A percentile compares a stretch with the other conserved stretches of the same genome.
phyloP scores from a whole-genome alignment of 2,329 filamentous ascomycete species.

The Fusarium buxicola region DNA sequence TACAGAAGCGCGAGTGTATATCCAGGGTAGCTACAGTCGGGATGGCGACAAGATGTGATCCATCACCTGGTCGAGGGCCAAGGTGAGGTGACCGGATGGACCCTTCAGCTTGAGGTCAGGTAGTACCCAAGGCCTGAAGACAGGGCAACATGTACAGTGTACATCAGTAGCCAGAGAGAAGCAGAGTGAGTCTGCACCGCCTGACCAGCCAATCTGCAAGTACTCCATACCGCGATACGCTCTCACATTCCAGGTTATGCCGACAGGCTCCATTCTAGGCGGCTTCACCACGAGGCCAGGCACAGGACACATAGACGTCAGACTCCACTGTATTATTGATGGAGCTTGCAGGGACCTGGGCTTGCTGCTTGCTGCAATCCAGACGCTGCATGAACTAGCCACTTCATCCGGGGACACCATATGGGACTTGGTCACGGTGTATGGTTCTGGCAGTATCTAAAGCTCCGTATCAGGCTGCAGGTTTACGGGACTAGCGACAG shows the following conservation, averaged over 20 bases:
- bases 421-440: slow-evolving; percentile 1
- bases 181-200: not conserved
- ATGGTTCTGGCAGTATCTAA: slow-evolving; percentile 1
- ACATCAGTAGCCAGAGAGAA: slow-evolving; percentile 22
- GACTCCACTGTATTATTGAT: slow-evolving; percentile 23
- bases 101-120: slow-evolving; percentile 21
- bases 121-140: not conserved
- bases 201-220: not conserved
- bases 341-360: slow-evolving; percentile 24
- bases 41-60: slow-evolving; percentile 27
- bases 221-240: not conserved
- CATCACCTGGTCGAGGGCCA: slow-evolving; percentile 19
- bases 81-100: slow-evolving; percentile 27
- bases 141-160: slow-evolving; percentile 19
- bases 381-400: slow-evolving; percentile 40
- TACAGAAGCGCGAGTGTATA: slow-evolving; percentile 6
- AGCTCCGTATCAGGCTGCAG: slow-evolving; percentile 21
- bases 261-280: not conserved
- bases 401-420: slow-evolving; percentile 27
- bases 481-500: slow-evolving; percentile 17
- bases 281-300: slow-evolving; percentile 30
- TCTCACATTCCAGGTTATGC: not conserved
- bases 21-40: slow-evolving; percentile 36
- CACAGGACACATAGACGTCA: not conserved
- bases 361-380: slow-evolving; percentile 18